Conservation (phyloP, 108 stramenopile species). For the Ochromonas danica region DNA sequence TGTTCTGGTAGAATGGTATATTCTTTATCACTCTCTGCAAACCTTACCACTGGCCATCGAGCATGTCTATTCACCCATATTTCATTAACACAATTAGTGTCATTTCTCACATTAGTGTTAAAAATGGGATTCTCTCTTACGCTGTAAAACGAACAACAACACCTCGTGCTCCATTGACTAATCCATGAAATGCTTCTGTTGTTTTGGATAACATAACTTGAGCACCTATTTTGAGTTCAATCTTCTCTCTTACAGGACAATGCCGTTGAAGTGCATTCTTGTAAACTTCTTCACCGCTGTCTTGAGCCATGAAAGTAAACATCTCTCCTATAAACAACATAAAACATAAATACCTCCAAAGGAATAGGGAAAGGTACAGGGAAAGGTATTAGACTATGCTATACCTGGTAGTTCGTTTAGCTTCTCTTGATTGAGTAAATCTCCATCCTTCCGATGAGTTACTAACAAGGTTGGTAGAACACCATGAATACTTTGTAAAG, state of each 20-base stretch:
- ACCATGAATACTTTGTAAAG: too few relatives aligned
- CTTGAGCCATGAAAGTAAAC: neutral
- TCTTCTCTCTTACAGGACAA: neutral
- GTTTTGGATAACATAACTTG: conserved; percentile 6
- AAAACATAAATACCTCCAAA: too few relatives aligned
- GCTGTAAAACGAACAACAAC: conserved; percentile 28
- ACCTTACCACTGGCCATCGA: conserved; percentile 3
- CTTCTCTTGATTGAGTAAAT: too few relatives aligned
- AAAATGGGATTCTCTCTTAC: too few relatives aligned
- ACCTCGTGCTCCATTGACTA: conserved; percentile 31
- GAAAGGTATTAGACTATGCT: too few relatives aligned
- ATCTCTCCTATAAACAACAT: too few relatives aligned
- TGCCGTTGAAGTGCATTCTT: neutral
- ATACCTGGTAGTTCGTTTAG: too few relatives aligned
- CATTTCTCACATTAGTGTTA: conserved; percentile 1
- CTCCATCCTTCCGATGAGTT: too few relatives aligned
- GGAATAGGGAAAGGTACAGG: too few relatives aligned
- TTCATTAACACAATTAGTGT: neutral
- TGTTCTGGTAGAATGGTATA: neutral
- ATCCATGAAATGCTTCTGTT: neutral
- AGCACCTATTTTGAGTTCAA: conserved; percentile 15
- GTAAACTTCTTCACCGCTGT: neutral
- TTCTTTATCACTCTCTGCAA: neutral
- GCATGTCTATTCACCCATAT: neutral
- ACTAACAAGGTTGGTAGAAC: too few relatives aligned